Conservation (phyloP, 129 eudicot genomes). For the Sambucus nigra region DNA sequence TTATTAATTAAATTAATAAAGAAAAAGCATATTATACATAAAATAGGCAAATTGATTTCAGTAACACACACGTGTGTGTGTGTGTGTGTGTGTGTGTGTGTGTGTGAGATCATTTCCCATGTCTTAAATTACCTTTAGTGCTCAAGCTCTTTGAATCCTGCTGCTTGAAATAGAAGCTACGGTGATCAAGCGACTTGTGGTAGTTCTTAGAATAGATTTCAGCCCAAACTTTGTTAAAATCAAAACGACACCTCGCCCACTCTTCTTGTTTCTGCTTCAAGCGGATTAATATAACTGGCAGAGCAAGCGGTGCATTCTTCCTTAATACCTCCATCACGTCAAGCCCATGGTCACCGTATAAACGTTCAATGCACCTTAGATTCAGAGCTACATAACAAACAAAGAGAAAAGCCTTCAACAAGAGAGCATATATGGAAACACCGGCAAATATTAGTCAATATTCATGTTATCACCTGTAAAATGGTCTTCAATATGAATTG, state of each 20-base stretch:
- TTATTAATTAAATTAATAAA: not conserved
- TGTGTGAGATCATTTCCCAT: no score
- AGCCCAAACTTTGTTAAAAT: conserved; percentile 90
- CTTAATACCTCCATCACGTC: conserved; percentile 88
- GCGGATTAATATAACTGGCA: conserved; percentile 84
- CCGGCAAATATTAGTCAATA: conserved; percentile 5
- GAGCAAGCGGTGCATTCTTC: conserved; percentile 80
- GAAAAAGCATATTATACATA: no score
- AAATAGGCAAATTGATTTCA: no score
- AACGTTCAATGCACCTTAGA: conserved; percentile 91
- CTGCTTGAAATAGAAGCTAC: conserved; percentile 97
- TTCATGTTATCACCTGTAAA: conserved; percentile 54
- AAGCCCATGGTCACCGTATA: conserved; percentile 96
- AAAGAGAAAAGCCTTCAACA: conserved; percentile 15
- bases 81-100: no score
- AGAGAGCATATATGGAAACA: conserved; percentile 1
- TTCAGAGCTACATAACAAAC: conserved; percentile 41
- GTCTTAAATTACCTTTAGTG: conserved; percentile 60
- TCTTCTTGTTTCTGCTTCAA: conserved; percentile 98
- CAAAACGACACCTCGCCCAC: conserved; percentile 89
- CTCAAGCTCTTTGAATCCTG: conserved; percentile 89
- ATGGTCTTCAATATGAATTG: conserved; percentile 53
- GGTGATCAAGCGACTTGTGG: conserved; percentile 94
- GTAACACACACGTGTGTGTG: no score
- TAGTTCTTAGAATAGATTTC: conserved; percentile 84